Percentiles rank a stretch among this genome's conserved stretches.
phyloP scores from a whole-genome alignment of 139 green algal species.

The Coelastrella sp. region DNA sequence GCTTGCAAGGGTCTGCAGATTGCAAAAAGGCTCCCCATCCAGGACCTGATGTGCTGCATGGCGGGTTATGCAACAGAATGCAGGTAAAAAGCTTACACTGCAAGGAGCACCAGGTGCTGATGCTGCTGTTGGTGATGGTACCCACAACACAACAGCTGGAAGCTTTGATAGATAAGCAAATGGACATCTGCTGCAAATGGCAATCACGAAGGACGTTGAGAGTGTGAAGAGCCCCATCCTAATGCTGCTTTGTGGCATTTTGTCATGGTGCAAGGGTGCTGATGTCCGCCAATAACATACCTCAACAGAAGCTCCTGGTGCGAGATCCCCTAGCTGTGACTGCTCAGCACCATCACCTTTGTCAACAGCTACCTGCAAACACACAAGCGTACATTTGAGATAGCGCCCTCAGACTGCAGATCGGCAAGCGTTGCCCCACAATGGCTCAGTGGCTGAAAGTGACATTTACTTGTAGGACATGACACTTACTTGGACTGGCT shows the following conservation, averaged over 20 bases:
- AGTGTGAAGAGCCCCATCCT: too few relatives aligned
- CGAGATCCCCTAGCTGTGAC: conserved; percentile 23
- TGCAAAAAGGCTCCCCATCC: neutral
- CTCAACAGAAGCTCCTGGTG: conserved; percentile 38
- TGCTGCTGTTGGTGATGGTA: too few relatives aligned
- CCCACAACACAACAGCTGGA: too few relatives aligned
- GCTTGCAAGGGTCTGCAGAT: neutral
- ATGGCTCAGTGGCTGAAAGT: too few relatives aligned
- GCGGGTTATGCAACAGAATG: neutral
- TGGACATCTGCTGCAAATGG: too few relatives aligned
- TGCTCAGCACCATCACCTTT: conserved; percentile 15
- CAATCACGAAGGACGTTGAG: too few relatives aligned
- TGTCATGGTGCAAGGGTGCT: too few relatives aligned
- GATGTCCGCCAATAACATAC: neutral
- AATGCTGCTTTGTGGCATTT: too few relatives aligned
- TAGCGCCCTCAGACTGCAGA: neutral
- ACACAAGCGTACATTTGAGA: neutral
- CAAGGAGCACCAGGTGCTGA: too few relatives aligned
- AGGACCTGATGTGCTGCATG: neutral
- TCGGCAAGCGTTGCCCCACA: neutral
- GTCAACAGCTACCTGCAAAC: conserved; percentile 40
- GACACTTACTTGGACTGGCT: too few relatives aligned
- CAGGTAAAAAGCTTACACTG: neutral
- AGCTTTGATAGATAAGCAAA: too few relatives aligned
- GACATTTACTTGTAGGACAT: too few relatives aligned